phyloP scores from a whole-genome alignment of 2,329 filamentous ascomycete genomes.

The Aspergillus sp. region DNA sequence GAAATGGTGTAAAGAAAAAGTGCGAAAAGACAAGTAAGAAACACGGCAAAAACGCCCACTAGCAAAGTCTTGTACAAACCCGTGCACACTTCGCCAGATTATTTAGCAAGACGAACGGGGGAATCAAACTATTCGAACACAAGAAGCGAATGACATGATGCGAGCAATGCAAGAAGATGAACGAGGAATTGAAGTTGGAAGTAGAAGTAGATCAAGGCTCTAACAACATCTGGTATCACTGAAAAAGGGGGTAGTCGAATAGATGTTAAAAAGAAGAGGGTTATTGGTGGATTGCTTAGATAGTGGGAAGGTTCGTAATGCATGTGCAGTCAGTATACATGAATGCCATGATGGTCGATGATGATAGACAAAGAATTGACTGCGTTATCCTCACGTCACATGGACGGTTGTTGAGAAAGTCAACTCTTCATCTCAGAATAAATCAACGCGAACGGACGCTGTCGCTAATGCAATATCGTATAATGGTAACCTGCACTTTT shows the following conservation, averaged over 20 bases:
- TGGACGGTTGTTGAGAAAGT: not conserved
- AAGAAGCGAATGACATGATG: constrained; percentile 13
- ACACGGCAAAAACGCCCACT: constrained; percentile 7
- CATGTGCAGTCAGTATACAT: constrained; percentile 12
- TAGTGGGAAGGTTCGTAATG: constrained; percentile 11
- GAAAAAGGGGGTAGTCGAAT: not conserved
- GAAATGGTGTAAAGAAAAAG: not conserved
- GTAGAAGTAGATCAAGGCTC: constrained; percentile 7
- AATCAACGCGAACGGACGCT: constrained; percentile 5
- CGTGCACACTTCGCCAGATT: constrained; percentile 8
- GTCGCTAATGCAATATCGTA: constrained; percentile 16
- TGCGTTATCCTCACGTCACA: constrained; percentile 13
- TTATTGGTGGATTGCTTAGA: not conserved
- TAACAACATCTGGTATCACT: constrained; percentile 21
- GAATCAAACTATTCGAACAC: constrained; percentile 11
- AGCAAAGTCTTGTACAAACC: constrained; percentile 14
- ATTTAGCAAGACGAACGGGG: not conserved
- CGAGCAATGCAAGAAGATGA: constrained; percentile 3
- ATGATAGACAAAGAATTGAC: constrained; percentile 7
- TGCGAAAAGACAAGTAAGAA: not conserved
- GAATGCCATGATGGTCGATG: not conserved
- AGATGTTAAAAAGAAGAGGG: not conserved
- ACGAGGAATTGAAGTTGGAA: not conserved
- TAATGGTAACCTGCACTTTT: constrained; percentile 6
- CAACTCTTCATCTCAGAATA: not conserved